Evolutionary conservation across 2,329 filamentous ascomycete genomes (phyloP).

Genomic region (Fusarium cyanostomum): DNA sequence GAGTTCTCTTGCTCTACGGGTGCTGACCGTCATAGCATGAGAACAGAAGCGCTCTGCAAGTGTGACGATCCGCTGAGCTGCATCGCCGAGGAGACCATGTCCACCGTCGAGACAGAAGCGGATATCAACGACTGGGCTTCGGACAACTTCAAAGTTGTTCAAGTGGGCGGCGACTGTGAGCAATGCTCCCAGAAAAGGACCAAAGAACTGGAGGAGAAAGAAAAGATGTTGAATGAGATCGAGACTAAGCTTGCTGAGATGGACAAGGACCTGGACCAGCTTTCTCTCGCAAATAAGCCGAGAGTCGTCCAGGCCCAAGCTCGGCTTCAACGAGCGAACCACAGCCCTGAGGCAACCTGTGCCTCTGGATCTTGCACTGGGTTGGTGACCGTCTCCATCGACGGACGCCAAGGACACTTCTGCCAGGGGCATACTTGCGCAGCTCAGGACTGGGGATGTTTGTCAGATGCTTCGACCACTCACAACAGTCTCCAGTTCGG

Average conservation of each 20-base stretch:
- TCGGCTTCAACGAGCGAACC: not conserved
- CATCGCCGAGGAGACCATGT: not conserved
- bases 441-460: conserved; percentile 19
- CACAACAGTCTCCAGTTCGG: not conserved
- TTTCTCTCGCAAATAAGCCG: accelerated
- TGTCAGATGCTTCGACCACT: conserved; percentile 15
- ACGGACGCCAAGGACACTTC: conserved; percentile 17
- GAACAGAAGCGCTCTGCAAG: not conserved
- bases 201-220: not conserved
- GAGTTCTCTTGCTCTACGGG: conserved; percentile 18
- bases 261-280: not conserved
- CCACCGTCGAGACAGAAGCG: not conserved
- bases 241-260: not conserved
- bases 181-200: not conserved
- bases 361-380: conserved; percentile 8
- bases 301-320: not conserved
- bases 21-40: not conserved
- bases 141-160: not conserved
- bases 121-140: not conserved
- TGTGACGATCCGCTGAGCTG: conserved; percentile 15
- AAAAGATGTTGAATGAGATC: not conserved
- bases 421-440: conserved; percentile 34
- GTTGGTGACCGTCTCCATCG: not conserved
- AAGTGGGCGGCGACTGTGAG: conserved; percentile 1
- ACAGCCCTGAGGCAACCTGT: not conserved